Base-by-base conservation (phyloP, 2,329 filamentous ascomycete species). In the Exophiala sp. region DNA sequence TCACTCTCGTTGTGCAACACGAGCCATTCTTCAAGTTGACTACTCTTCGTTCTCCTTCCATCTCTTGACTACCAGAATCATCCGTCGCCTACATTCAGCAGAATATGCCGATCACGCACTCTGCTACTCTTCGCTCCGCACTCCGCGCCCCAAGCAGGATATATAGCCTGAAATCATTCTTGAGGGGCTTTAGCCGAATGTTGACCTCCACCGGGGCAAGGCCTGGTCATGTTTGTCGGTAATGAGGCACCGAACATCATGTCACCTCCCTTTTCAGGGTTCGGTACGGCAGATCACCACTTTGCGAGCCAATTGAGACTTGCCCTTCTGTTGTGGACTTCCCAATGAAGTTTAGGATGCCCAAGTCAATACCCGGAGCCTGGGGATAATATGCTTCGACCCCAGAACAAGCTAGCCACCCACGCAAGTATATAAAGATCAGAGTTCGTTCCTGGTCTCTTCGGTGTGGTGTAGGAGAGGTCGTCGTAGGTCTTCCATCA, bases 121-220 rank as follows among this genome's bases (percentile, higher is more conserved):
- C 24, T 29, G 24, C 24, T 29, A 1, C 1, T 29, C 24, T 8
- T 29, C 7, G 3, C 24, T 29, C 24, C 24, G 3, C 24, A 29
- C 24, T 29, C 24, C 24, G 24, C 24, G 5, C 24, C 24, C 24
- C 24, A 29, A 29, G 7, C 24, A 29, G 24, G 24, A 29, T 29
- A 50, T 52, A 52, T 52, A 57, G 54, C 36, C 54, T 57, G 54
- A 57, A 57, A 53, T 49, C 45, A 35, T 7, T 32, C 10, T 8
- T 33, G 35, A 42, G 36, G 50, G 46, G 50, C 50, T 57, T 57
- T 57, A 57, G 45, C 54, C 54, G 50, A 53, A 39, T 12, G 36
- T 47, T 47, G 34, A 53, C 48, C 33, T 33, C 35, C 38, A 18
- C 35, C 36, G 45, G 54, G 29, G 41, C 41, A 46, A 41, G 29